Evolutionary conservation across 495 filamentous ascomycete genomes (phyloP).

Genomic region (Neurospora pannonica): DNA sequence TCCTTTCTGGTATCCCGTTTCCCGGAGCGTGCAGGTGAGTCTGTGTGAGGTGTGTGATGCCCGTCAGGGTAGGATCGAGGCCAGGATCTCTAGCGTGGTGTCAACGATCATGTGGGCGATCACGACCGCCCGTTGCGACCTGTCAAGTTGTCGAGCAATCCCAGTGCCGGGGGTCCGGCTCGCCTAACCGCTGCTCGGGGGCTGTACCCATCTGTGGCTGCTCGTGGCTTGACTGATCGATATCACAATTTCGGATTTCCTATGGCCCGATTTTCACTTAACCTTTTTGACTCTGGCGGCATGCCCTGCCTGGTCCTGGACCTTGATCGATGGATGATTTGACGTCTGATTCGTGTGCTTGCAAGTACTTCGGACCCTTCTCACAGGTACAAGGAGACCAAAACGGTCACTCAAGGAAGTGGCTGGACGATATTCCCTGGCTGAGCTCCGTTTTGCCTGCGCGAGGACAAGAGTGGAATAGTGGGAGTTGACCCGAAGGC

Average conservation of each 20-base stretch:
- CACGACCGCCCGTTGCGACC: neutral
- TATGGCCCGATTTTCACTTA: neutral
- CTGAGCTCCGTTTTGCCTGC: neutral
- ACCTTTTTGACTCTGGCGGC: neutral
- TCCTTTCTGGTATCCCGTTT: neutral
- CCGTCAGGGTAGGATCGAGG: neutral
- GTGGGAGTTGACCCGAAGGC: neutral
- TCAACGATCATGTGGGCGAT: neutral
- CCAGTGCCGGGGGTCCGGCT: neutral
- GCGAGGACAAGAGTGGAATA: neutral
- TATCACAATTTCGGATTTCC: neutral
- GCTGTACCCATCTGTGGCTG: neutral
- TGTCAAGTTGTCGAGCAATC: neutral
- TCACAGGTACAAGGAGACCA: neutral
- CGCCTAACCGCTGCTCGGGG: neutral
- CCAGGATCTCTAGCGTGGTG: neutral
- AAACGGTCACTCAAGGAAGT: neutral
- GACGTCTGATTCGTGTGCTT: neutral
- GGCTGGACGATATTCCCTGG: neutral
- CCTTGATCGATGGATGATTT: neutral
- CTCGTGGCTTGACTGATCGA: neutral
- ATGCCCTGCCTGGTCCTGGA: neutral
- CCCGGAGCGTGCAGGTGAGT: neutral
- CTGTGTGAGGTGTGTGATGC: neutral
- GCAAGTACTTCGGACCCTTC: neutral